Evolutionary conservation across 2,329 filamentous ascomycete species (phyloP).

Genomic region (Claviceps quebecensis): DNA sequence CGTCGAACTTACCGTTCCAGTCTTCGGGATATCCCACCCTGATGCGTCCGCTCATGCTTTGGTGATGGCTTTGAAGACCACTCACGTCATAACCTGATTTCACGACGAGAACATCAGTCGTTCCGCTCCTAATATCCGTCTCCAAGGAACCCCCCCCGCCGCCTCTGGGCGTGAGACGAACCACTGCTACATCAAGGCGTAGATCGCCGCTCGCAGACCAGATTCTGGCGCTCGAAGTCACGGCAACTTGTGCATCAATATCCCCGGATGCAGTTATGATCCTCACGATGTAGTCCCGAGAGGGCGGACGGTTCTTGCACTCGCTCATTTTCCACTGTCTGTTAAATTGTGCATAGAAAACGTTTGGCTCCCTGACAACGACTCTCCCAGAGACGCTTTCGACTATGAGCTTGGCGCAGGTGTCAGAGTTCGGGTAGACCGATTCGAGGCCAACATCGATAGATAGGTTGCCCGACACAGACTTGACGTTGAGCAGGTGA

Average conservation of each 20-base stretch:
- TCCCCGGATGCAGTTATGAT: background rate
- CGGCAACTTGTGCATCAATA: slow-evolving; percentile 21
- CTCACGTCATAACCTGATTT: slow-evolving; percentile 14
- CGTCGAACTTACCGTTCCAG: slow-evolving; percentile 34
- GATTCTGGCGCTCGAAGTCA: slow-evolving; percentile 22
- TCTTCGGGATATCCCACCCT: slow-evolving; percentile 29
- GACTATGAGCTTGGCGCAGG: background rate
- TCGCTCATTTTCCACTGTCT: background rate
- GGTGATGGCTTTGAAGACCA: slow-evolving; percentile 27
- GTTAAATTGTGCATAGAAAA: background rate
- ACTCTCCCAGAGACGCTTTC: background rate
- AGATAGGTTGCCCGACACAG: slow-evolving; percentile 29
- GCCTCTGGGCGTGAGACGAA: slow-evolving; percentile 26
- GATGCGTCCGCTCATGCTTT: slow-evolving; percentile 29
- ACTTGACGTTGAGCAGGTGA: slow-evolving; percentile 30
- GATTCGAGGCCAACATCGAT: background rate
- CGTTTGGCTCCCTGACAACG: background rate
- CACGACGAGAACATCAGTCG: slow-evolving; percentile 17
- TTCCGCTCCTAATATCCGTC: slow-evolving; percentile 32
- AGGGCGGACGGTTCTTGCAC: background rate
- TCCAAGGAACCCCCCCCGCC: slow-evolving; percentile 14
- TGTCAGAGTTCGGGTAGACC: background rate
- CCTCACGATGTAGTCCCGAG: background rate
- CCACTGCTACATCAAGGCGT: slow-evolving; percentile 19
- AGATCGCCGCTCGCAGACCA: slow-evolving; percentile 28